Conservation (phyloP, 2,329 filamentous ascomycete species). For the Ophiostoma sp. region DNA sequence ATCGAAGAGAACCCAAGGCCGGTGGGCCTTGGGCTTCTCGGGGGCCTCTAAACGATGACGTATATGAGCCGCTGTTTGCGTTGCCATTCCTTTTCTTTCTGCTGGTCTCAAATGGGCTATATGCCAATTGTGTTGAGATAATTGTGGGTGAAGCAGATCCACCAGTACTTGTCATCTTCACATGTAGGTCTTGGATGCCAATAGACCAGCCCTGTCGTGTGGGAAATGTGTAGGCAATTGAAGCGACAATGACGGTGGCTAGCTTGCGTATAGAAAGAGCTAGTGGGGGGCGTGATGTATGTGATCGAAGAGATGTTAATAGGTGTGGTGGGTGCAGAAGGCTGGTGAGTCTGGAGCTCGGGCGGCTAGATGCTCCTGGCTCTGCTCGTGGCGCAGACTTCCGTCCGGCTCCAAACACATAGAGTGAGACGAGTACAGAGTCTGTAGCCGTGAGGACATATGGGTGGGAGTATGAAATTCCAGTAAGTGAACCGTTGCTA, state of each 20-base stretch:
- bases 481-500: slow-evolving; percentile 59
- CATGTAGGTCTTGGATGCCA: slow-evolving; percentile 81
- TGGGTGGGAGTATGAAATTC: slow-evolving; percentile 66
- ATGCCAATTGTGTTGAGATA: slow-evolving; percentile 38
- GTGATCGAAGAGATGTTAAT: slow-evolving; percentile 72
- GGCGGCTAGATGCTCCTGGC: background rate
- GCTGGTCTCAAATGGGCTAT: slow-evolving; percentile 29
- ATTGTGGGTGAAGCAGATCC: slow-evolving; percentile 31
- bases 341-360: no score
- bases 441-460: slow-evolving; percentile 75
- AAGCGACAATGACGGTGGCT: slow-evolving; percentile 61
- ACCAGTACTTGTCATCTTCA: slow-evolving; percentile 36
- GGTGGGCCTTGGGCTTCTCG: background rate
- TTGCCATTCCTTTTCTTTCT: background rate
- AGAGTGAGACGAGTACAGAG: slow-evolving; percentile 68
- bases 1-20: background rate
- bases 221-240: slow-evolving; percentile 79
- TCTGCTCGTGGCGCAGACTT: background rate
- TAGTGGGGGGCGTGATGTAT: slow-evolving; percentile 70
- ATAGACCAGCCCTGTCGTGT: slow-evolving; percentile 79
- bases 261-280: slow-evolving; percentile 75
- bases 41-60: no score
- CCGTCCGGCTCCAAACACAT: slow-evolving; percentile 49
- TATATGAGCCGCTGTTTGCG: background rate
- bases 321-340: slow-evolving; percentile 46